Percentiles rank a stretch among this genome's conserved stretches.
These are phyloP conservation scores for Epichloe hybrida DNA, from an alignment of 2,329 filamentous ascomycete species.

Conservation along the genomic window DNA sequence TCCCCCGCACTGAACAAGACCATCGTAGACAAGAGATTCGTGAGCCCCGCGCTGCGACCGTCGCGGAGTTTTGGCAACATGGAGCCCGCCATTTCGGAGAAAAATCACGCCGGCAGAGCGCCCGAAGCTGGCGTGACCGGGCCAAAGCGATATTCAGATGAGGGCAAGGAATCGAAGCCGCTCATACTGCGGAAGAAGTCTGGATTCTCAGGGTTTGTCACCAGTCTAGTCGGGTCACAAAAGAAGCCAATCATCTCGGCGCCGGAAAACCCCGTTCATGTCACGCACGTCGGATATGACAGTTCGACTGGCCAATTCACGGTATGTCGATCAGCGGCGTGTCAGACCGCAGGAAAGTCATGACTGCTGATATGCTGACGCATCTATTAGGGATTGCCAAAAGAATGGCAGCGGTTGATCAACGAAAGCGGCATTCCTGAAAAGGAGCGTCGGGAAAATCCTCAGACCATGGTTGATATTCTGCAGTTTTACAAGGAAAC, in stretches of 20 bases:
- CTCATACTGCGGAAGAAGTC: constrained; percentile 66
- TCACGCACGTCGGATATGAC: constrained; percentile 96
- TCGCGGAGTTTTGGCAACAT: constrained; percentile 40
- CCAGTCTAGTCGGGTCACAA: constrained; percentile 67
- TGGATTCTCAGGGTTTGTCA: constrained; percentile 79
- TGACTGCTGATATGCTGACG: constrained; percentile 6
- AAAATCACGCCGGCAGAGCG: constrained; percentile 18
- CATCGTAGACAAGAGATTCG: constrained; percentile 37
- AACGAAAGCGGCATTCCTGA: constrained; percentile 93
- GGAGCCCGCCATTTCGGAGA: constrained; percentile 25
- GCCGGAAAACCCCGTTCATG: constrained; percentile 92
- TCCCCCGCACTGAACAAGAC: constrained; percentile 31
- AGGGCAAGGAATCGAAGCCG: constrained; percentile 50
- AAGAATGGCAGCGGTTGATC: constrained; percentile 94
- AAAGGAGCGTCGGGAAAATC: constrained; percentile 89
- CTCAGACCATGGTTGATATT: constrained; percentile 89
- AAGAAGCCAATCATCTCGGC: constrained; percentile 92
- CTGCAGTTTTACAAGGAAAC: constrained; percentile 96
- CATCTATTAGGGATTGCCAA: constrained; percentile 65
- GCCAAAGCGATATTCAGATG: constrained; percentile 68
- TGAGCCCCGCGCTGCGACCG: constrained; percentile 44
- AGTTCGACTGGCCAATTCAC: constrained; percentile 94
- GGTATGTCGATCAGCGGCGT: constrained; percentile 28
- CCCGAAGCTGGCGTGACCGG: constrained; percentile 32
- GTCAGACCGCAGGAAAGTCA: not conserved